These are phyloP conservation scores for Solanum hybrid DNA, from an alignment of 305 asterid genomes.

Conservation along the genomic window DNA sequence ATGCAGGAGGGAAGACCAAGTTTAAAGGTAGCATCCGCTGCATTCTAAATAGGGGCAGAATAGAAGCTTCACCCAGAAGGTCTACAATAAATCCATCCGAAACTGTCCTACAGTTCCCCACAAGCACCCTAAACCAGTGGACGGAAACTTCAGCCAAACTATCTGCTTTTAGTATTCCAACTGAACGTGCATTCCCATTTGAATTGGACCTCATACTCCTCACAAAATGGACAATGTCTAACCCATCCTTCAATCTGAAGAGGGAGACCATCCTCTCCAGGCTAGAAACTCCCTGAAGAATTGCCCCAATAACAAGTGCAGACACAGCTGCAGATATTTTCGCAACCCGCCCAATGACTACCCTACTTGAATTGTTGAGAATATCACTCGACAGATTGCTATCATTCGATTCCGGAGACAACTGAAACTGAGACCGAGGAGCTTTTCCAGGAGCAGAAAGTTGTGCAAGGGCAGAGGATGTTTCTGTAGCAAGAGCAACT, in stretches of 20 bases:
- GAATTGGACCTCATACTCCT: slow-evolving; percentile 70
- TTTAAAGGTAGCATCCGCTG: slow-evolving; percentile 62
- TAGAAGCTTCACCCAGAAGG: slow-evolving; percentile 89
- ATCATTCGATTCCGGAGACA: slow-evolving; percentile 64
- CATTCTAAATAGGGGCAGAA: slow-evolving; percentile 78
- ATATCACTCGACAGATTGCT: slow-evolving; percentile 41
- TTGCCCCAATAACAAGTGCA: slow-evolving; percentile 78
- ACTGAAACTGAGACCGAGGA: slow-evolving; percentile 61
- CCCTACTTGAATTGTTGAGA: slow-evolving; percentile 39
- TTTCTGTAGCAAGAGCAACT: slow-evolving; percentile 92
- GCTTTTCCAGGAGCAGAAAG: slow-evolving; percentile 68
- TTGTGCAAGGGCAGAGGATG: slow-evolving; percentile 71
- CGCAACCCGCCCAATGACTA: slow-evolving; percentile 40
- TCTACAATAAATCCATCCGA: slow-evolving; percentile 80
- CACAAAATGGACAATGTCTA: slow-evolving; percentile 68
- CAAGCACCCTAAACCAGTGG: slow-evolving; percentile 98
- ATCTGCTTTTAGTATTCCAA: slow-evolving; percentile 60
- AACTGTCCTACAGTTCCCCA: slow-evolving; percentile 90
- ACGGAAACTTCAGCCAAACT: slow-evolving; percentile 70
- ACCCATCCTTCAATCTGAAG: slow-evolving; percentile 79
- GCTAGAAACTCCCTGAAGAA: slow-evolving; percentile 86
- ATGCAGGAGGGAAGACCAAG: slow-evolving; percentile 88
- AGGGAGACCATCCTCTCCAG: slow-evolving; percentile 89
- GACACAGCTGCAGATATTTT: slow-evolving; percentile 68
- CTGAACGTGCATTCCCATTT: slow-evolving; percentile 75